phyloP scores from a whole-genome alignment of 116 monocot species.

The Thalassia testudinum region DNA sequence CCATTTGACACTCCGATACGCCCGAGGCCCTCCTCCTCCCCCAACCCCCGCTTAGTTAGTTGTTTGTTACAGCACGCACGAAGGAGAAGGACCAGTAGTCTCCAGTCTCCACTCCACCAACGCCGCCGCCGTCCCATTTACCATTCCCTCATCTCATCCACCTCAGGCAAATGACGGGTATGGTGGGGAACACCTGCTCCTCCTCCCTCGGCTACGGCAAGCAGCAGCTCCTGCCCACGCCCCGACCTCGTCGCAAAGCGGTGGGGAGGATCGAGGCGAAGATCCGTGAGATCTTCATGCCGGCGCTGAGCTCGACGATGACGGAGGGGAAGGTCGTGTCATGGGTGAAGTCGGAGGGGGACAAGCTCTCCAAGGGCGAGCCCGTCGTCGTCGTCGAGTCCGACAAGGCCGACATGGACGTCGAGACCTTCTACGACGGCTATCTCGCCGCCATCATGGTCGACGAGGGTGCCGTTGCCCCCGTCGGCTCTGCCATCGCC shows the following conservation, averaged over 20 bases:
- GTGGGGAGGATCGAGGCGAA: conserved; percentile 26
- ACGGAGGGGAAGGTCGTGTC: conserved; percentile 97
- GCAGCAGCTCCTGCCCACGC: neutral
- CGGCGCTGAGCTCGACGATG: conserved; percentile 99
- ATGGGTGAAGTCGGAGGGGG: conserved; percentile 70
- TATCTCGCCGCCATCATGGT: conserved; percentile 72
- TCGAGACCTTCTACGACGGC: conserved; percentile 93
- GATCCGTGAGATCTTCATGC: conserved; percentile 99
- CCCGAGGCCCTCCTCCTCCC: too few species aligned
- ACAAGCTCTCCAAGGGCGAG: conserved; percentile 76
- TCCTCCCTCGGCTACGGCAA: conserved; percentile 7
- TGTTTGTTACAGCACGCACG: too few species aligned
- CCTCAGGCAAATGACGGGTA: too few species aligned
- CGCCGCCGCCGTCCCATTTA: too few species aligned
- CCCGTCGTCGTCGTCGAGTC: conserved; percentile 88
- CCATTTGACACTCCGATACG: too few species aligned
- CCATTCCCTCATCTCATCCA: too few species aligned
- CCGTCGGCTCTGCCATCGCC: conserved; percentile 84
- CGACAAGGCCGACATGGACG: conserved; percentile 97
- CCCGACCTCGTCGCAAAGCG: neutral
- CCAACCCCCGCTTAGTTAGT: too few species aligned
- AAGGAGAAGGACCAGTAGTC: too few species aligned
- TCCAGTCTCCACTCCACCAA: too few species aligned
- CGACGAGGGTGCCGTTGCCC: conserved; percentile 43
- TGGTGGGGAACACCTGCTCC: too few species aligned